Conservation (phyloP, 352 stramenopile genomes). For the Globisporangium megalacanthum region DNA sequence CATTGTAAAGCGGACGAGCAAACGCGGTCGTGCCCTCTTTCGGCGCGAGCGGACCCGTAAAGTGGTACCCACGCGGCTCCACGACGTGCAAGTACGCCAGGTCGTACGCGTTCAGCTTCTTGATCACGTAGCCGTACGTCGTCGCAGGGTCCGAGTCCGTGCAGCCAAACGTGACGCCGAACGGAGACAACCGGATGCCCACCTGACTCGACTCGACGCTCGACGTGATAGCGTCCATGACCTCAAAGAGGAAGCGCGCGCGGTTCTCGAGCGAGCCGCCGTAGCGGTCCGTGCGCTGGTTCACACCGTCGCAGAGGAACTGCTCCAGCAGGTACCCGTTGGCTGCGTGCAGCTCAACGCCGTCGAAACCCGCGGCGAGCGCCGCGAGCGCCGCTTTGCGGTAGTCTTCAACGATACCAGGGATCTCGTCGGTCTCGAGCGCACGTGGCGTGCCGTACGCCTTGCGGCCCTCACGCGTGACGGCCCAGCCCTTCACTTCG, state of each 20-base stretch:
- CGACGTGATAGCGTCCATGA: constrained; percentile 25
- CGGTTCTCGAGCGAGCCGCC: constrained; percentile 75
- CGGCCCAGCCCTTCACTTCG: constrained; percentile 24
- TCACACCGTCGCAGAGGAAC: constrained; percentile 55
- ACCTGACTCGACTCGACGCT: constrained; percentile 5
- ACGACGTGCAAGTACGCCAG: constrained; percentile 48
- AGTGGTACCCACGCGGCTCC: constrained; percentile 33
- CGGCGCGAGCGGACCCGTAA: constrained; percentile 21
- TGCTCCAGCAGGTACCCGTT: constrained; percentile 89
- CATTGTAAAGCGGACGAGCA: constrained; percentile 37
- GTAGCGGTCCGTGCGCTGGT: constrained; percentile 71
- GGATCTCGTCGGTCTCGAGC: constrained; percentile 72
- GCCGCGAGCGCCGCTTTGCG: constrained; percentile 23
- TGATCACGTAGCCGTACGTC: constrained; percentile 32
- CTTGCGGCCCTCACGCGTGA: constrained; percentile 35
- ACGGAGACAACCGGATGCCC: constrained; percentile 7
- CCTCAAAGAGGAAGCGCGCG: constrained; percentile 47
- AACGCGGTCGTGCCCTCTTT: constrained; percentile 28
- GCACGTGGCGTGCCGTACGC: constrained; percentile 46
- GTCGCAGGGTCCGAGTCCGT: constrained; percentile 28
- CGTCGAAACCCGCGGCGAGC: constrained; percentile 73
- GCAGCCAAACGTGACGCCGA: constrained; percentile 23
- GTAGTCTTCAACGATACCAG: constrained; percentile 66
- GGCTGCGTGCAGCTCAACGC: constrained; percentile 72
- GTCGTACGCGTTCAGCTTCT: constrained; percentile 26